These are phyloP conservation scores for Polymyxa betae DNA, from an alignment of 208 protist genomes.

Conservation along the genomic window DNA sequence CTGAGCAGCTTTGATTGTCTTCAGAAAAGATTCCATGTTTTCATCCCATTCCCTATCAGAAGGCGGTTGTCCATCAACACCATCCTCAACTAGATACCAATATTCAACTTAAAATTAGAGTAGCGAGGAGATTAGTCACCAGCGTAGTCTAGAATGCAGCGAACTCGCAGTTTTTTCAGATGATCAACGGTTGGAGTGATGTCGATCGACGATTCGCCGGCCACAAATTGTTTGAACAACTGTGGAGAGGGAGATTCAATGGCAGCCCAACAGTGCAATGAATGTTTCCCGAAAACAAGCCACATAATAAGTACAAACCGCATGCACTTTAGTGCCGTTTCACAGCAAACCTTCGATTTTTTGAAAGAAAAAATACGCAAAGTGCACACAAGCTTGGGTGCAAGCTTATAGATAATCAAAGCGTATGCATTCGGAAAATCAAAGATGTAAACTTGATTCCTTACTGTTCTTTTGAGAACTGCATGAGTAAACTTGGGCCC, in stretches of 20 bases:
- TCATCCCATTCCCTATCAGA: slow-evolving; percentile 21
- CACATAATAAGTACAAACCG: no score
- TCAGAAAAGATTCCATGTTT: background rate
- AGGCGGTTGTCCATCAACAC: background rate
- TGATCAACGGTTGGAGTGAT: background rate
- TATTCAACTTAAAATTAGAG: background rate
- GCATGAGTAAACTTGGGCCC: background rate
- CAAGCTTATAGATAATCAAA: no score
- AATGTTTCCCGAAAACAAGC: no score
- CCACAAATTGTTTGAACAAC: slow-evolving; percentile 42
- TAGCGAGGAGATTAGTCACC: background rate
- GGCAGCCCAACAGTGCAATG: no score
- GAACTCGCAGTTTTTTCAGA: background rate
- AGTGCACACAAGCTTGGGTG: no score
- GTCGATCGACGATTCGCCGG: background rate
- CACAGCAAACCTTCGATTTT: no score
- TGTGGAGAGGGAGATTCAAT: no score
- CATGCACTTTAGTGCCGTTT: no score
- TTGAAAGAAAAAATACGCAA: no score
- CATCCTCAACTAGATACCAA: slow-evolving; percentile 27
- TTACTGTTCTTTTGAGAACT: slow-evolving; percentile 1
- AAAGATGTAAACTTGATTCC: background rate
- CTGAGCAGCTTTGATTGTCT: background rate
- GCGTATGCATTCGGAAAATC: no score
- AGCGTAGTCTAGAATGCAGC: slow-evolving; percentile 47